Conservation (phyloP, 1,284 basidiomycete genomes). For the Fistulinella cinereoalba region DNA sequence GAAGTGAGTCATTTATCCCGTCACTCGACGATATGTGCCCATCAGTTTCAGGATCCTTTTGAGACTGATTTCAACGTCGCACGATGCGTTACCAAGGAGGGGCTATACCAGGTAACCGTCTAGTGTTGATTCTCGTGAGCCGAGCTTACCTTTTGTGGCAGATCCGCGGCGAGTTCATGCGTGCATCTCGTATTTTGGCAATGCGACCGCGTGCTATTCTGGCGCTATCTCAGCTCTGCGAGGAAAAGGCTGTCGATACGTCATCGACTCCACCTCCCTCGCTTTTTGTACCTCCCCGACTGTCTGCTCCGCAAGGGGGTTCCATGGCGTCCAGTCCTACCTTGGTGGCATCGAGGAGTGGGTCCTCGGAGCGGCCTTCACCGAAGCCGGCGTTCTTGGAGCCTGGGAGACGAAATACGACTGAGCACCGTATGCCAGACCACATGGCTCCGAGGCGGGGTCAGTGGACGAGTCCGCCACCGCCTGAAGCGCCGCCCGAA, state of each 20-base stretch:
- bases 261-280: constrained; percentile 46
- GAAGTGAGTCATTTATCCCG: constrained; percentile 56
- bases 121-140: not conserved
- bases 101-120: constrained; percentile 77
- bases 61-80: constrained; percentile 95
- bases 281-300: constrained; percentile 49
- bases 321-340: constrained; percentile 65
- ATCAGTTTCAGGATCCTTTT: constrained; percentile 93
- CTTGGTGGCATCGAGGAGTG: constrained; percentile 52
- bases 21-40: too few relatives aligned
- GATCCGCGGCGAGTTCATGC: constrained; percentile 99
- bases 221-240: constrained; percentile 81
- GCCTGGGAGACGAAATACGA: constrained; percentile 34
- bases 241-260: constrained; percentile 59
- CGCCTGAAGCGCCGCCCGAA: constrained; percentile 65
- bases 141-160: constrained; percentile 31
- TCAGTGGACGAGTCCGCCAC: constrained; percentile 82
- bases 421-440: constrained; percentile 45
- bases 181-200: constrained; percentile 82
- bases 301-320: constrained; percentile 62
- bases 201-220: constrained; percentile 76
- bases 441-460: constrained; percentile 76
- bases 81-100: constrained; percentile 94
- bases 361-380: constrained; percentile 45
- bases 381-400: constrained; percentile 49